These are phyloP conservation scores for Biscutella laevigata DNA, from an alignment of 441 rosid genomes.

Conservation along the genomic window DNA sequence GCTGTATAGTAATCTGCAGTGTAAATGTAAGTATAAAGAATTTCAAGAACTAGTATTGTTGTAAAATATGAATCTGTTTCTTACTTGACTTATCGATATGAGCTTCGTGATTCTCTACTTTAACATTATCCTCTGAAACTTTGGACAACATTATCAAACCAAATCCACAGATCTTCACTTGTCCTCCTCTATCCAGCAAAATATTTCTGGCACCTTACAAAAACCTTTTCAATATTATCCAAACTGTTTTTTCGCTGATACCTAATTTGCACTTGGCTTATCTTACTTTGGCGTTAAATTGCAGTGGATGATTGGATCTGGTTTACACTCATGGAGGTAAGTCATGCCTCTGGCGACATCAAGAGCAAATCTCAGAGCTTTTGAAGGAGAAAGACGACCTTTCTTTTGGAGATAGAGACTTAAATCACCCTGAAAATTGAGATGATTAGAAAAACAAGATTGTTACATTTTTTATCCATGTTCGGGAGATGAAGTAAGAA, in stretches of 20 bases:
- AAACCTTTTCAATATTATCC: conserved; percentile 51
- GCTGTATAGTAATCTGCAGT: conserved; percentile 63
- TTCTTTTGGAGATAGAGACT: conserved; percentile 78
- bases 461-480: background rate
- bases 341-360: conserved; percentile 92
- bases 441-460: conserved; percentile 8
- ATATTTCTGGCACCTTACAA: conserved; percentile 99
- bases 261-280: conserved; percentile 18
- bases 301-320: conserved; percentile 81
- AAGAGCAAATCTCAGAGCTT: conserved; percentile 74
- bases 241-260: conserved; percentile 15
- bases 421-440: conserved; percentile 63
- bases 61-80: conserved; percentile 18
- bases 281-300: conserved; percentile 91
- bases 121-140: conserved; percentile 51
- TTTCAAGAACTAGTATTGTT: too few relatives aligned
- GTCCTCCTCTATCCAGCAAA: conserved; percentile 93
- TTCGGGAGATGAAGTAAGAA: background rate
- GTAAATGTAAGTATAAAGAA: too few relatives aligned
- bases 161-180: conserved; percentile 80
- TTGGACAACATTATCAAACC: conserved; percentile 59
- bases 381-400: conserved; percentile 79
- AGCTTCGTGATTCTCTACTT: conserved; percentile 36
- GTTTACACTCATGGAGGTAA: conserved; percentile 87
- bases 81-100: conserved; percentile 51